Percentiles rank a stretch among this genome's conserved stretches.
Evolutionary conservation across 2,329 filamentous ascomycete species (phyloP).

Genomic region (Graphium sp.): DNA sequence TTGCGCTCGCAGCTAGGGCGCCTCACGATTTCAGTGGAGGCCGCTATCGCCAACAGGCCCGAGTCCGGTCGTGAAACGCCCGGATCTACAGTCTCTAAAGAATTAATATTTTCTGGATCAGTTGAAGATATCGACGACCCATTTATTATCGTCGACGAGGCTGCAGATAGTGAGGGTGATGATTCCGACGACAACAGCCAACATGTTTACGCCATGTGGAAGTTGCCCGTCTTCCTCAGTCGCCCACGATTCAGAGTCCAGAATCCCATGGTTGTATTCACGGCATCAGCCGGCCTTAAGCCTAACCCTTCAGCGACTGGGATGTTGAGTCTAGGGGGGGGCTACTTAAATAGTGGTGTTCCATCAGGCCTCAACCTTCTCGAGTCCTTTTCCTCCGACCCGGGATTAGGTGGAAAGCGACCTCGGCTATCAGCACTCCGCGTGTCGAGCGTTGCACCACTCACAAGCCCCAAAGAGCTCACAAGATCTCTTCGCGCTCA

Average conservation of each 20-base stretch:
- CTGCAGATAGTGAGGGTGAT: conserved; percentile 14
- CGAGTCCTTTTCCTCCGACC: conserved; percentile 52
- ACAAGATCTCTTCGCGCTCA: conserved; percentile 48
- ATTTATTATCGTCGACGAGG: conserved; percentile 28
- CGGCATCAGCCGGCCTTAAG: conserved; percentile 42
- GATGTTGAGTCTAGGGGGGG: too few relatives aligned
- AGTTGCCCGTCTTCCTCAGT: conserved; percentile 36
- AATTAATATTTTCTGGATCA: conserved; percentile 41
- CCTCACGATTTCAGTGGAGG: conserved; percentile 50
- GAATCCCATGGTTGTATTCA: conserved; percentile 48
- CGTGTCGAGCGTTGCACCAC: conserved; percentile 57
- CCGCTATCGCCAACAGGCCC: conserved; percentile 43
- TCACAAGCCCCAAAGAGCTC: conserved; percentile 42
- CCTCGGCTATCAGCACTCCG: conserved; percentile 57
- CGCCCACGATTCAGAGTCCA: conserved; percentile 49
- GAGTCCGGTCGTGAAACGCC: conserved; percentile 27
- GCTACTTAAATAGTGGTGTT: conserved; percentile 53
- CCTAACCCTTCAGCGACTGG: conserved; percentile 15
- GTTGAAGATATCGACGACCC: conserved; percentile 32
- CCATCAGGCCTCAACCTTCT: conserved; percentile 63
- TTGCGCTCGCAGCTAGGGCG: conserved; percentile 43
- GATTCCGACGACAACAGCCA: conserved; percentile 14
- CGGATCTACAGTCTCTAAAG: conserved; percentile 20
- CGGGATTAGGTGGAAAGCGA: conserved; percentile 39
- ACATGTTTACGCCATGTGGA: conserved; percentile 41